These are phyloP conservation scores for Tetracladium maxilliforme DNA, from an alignment of 2,329 filamentous ascomycete genomes.

Conservation along the genomic window DNA sequence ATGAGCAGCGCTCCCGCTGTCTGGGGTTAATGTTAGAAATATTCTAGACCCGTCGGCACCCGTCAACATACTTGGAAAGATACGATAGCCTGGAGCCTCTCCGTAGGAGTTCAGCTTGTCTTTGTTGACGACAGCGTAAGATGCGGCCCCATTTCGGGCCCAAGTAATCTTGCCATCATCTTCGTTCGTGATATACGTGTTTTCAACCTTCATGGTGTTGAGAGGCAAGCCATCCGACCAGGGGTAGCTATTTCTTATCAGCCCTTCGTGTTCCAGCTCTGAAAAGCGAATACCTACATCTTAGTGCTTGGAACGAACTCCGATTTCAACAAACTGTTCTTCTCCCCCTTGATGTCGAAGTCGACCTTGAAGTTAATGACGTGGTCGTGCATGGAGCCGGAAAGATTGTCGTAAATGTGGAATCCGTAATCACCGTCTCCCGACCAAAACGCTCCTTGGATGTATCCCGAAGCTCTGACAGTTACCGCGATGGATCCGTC, in stretches of 20 bases:
- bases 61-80: conserved; percentile 21
- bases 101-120: conserved; percentile 31
- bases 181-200: conserved; percentile 25
- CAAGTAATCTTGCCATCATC: conserved; percentile 29
- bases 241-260: conserved; percentile 20
- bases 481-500: conserved; percentile 34
- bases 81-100: conserved; percentile 34
- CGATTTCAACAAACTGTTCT: conserved; percentile 24
- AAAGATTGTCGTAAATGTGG: conserved; percentile 29
- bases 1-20: conserved; percentile 19
- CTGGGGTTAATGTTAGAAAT: conserved; percentile 3
- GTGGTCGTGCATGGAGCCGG: conserved; percentile 38
- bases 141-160: conserved; percentile 26
- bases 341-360: conserved; percentile 31
- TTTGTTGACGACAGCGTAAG: conserved; percentile 35
- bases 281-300: conserved; percentile 5
- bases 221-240: conserved; percentile 30
- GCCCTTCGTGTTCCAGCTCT: conserved; percentile 17
- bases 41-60: conserved; percentile 4
- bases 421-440: conserved; percentile 32
- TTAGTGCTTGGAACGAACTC: conserved; percentile 10
- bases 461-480: conserved; percentile 32
- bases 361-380: conserved; percentile 40
- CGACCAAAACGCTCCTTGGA: conserved; percentile 29
- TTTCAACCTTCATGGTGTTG: conserved; percentile 35